Evolutionary conservation across 805 yeast genomes (phyloP).

Genomic region (Candida corydali): DNA sequence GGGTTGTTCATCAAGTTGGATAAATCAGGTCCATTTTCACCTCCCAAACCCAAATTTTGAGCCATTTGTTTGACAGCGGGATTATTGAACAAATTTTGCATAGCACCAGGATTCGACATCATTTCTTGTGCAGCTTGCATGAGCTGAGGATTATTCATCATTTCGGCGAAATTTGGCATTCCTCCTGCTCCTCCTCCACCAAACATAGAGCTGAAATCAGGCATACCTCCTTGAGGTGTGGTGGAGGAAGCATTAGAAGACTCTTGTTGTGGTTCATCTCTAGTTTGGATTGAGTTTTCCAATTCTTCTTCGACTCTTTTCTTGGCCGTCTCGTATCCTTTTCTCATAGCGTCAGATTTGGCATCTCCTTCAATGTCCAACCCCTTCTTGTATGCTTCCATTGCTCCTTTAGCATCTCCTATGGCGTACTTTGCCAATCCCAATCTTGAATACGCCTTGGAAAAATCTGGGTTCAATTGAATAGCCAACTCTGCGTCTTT

Average conservation of each 20-base stretch:
- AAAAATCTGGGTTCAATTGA: slow-evolving; percentile 68
- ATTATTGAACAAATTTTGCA: slow-evolving; percentile 70
- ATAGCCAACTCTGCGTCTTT: slow-evolving; percentile 83
- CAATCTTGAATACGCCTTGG: slow-evolving; percentile 92
- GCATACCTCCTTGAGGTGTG: slow-evolving; percentile 41
- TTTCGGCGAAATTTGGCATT: slow-evolving; percentile 59
- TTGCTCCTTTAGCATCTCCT: slow-evolving; percentile 85
- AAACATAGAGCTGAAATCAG: slow-evolving; percentile 36
- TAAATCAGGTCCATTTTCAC: slow-evolving; percentile 54
- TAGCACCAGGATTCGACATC: slow-evolving; percentile 81
- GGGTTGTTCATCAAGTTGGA: slow-evolving; percentile 79
- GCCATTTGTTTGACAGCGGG: slow-evolving; percentile 87
- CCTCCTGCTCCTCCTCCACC: slow-evolving; percentile 57
- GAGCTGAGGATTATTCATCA: slow-evolving; percentile 88
- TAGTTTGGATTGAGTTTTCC: slow-evolving; percentile 32
- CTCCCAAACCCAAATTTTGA: slow-evolving; percentile 64
- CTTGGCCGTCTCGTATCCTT: slow-evolving; percentile 92
- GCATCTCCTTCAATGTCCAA: slow-evolving; percentile 80
- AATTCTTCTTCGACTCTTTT: slow-evolving; percentile 77
- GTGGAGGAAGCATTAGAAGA: slow-evolving; percentile 31
- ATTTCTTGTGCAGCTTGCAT: slow-evolving; percentile 84
- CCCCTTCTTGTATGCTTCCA: slow-evolving; percentile 88
- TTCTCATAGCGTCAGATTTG: slow-evolving; percentile 85
- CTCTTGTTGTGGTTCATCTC: slow-evolving; percentile 19
- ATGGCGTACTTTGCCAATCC: slow-evolving; percentile 93